phyloP scores from a whole-genome alignment of 2,329 filamentous ascomycete species.

The Cercospora sojina region DNA sequence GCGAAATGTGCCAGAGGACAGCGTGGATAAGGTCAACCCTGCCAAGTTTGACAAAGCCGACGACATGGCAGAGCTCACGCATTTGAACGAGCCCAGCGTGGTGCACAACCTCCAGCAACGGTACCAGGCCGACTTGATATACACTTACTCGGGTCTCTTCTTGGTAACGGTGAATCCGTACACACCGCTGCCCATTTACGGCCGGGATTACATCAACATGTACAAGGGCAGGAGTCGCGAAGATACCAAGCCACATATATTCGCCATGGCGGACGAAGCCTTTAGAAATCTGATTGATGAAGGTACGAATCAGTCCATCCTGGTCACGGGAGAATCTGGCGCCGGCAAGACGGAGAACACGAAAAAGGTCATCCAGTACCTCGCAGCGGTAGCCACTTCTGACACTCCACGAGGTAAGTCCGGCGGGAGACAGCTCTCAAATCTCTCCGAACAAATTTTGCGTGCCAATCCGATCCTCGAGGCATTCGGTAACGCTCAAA shows the following conservation, averaged over 20 bases:
- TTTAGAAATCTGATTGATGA: constrained; percentile 95
- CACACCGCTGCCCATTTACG: constrained; percentile 90
- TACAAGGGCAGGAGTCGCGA: constrained; percentile 89
- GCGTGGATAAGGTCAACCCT: constrained; percentile 97
- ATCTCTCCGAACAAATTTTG: constrained; percentile 92
- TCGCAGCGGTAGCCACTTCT: constrained; percentile 86
- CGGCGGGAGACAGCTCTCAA: constrained; percentile 69
- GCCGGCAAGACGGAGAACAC: constrained; percentile 99
- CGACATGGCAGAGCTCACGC: constrained; percentile 98
- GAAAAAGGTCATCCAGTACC: constrained; percentile 98
- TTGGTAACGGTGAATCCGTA: constrained; percentile 97
- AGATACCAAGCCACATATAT: constrained; percentile 96
- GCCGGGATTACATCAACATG: constrained; percentile 96
- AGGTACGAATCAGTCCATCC: constrained; percentile 92
- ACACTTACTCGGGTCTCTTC: constrained; percentile 95
- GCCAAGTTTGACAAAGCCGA: constrained; percentile 99
- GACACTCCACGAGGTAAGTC: constrained; percentile 65
- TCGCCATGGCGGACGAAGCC: constrained; percentile 93
- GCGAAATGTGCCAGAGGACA: constrained; percentile 80
- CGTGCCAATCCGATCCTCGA: constrained; percentile 96
- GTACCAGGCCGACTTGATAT: constrained; percentile 95
- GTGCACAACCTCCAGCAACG: constrained; percentile 94
- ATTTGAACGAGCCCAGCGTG: constrained; percentile 95
- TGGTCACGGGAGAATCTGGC: constrained; percentile 96
- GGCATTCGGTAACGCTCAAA: constrained; percentile 97